These are phyloP conservation scores for Mucuna pruriens DNA, from an alignment of 306 rosid genomes.

Conservation along the genomic window DNA sequence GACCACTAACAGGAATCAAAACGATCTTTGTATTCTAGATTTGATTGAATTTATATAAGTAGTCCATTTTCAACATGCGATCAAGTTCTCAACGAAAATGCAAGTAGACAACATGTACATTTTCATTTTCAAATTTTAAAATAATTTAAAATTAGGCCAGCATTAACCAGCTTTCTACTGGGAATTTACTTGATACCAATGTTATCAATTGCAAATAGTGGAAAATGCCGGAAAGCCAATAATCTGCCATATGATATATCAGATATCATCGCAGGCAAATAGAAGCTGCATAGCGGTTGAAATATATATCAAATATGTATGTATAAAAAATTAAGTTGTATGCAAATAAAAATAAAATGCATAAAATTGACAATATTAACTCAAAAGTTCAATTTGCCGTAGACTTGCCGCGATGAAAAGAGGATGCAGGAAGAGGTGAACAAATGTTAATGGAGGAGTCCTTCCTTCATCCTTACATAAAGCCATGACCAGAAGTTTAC, in stretches of 20 bases:
- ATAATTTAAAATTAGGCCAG: background rate
- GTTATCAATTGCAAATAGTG: background rate
- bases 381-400: background rate
- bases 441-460: background rate
- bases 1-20: background rate
- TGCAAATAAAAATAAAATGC: background rate
- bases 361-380: background rate
- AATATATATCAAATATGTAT: background rate
- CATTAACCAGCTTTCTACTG: background rate
- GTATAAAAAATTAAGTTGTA: background rate
- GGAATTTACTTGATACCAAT: background rate
- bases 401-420: background rate
- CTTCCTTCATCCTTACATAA: background rate
- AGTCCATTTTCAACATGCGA: background rate
- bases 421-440: background rate
- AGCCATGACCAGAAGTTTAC: background rate
- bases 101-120: background rate
- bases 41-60: background rate
- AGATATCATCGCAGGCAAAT: background rate
- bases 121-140: background rate
- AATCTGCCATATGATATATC: background rate
- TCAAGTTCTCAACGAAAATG: background rate
- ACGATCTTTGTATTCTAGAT: background rate
- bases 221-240: background rate
- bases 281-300: background rate